These are phyloP conservation scores for Graphilbum fragrans DNA, from an alignment of 2,329 filamentous ascomycete species.

Conservation along the genomic window DNA sequence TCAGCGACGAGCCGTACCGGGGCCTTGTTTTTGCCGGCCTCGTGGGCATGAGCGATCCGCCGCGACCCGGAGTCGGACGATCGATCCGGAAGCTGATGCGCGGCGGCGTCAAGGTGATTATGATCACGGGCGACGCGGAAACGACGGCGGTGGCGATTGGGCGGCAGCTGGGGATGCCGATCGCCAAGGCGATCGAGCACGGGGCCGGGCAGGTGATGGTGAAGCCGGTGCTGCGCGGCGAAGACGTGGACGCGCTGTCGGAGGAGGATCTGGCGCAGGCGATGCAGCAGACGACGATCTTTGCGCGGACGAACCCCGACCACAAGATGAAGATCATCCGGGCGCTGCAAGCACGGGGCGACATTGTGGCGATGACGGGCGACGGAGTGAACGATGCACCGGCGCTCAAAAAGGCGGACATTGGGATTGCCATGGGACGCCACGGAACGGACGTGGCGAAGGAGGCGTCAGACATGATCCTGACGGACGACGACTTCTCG, in stretches of 20 bases:
- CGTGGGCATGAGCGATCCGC: constrained; percentile 95
- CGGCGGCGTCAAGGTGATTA: constrained; percentile 92
- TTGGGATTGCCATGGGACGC: constrained; percentile 93
- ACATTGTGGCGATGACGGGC: constrained; percentile 98
- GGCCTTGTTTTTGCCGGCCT: constrained; percentile 82
- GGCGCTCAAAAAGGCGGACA: constrained; percentile 91
- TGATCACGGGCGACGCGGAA: constrained; percentile 97
- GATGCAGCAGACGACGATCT: constrained; percentile 83
- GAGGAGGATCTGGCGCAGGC: constrained; percentile 73
- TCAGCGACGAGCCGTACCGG: constrained; percentile 61
- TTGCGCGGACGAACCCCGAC: constrained; percentile 90
- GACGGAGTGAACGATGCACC: constrained; percentile 97
- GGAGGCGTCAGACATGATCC: constrained; percentile 86
- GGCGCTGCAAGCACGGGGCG: constrained; percentile 80
- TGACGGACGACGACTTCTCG: constrained; percentile 81
- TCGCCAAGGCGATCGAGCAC: constrained; percentile 43
- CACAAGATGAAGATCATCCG: constrained; percentile 96
- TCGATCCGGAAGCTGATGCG: constrained; percentile 85
- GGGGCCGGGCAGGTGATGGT: constrained; percentile 45
- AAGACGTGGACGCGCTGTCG: constrained; percentile 88
- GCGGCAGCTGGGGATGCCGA: constrained; percentile 85
- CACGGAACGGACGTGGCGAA: constrained; percentile 96
- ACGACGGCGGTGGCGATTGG: constrained; percentile 91
- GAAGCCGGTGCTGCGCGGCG: constrained; percentile 67
- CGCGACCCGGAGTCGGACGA: constrained; percentile 76